Evolutionary conservation across 2,329 filamentous ascomycete species (phyloP).

Genomic region (Chaetomium sp.): DNA sequence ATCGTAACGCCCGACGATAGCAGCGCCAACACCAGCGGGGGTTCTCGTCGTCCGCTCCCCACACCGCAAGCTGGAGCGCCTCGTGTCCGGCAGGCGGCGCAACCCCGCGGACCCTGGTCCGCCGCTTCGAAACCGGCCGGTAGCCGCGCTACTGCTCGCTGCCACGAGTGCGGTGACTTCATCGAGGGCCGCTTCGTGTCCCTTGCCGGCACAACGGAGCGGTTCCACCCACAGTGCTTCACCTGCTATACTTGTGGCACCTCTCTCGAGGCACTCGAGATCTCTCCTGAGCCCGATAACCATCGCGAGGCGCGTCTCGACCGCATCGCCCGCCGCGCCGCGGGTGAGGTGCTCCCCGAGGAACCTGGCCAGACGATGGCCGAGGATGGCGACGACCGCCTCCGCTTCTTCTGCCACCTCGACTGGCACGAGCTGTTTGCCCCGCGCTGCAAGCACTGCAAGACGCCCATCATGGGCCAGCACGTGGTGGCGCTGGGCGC

Average conservation of each 20-base stretch:
- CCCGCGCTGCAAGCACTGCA: constrained; percentile 92
- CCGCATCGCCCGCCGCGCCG: constrained; percentile 65
- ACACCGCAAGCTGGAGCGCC: constrained; percentile 45
- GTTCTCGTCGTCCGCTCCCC: constrained; percentile 51
- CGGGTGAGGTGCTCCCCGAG: constrained; percentile 62
- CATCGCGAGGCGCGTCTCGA: constrained; percentile 71
- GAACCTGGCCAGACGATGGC: constrained; percentile 64
- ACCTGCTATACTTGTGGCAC: constrained; percentile 85
- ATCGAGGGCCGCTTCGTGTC: constrained; percentile 91
- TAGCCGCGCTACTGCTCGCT: constrained; percentile 67
- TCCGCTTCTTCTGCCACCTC: constrained; percentile 95
- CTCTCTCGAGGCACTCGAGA: constrained; percentile 89
- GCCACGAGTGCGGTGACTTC: constrained; percentile 78
- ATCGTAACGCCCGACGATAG: constrained; percentile 52
- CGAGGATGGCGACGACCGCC: constrained; percentile 71
- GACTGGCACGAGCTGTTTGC: constrained; percentile 96
- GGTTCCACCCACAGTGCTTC: constrained; percentile 95
- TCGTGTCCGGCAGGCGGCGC: constrained; percentile 42
- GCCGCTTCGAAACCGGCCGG: constrained; percentile 50
- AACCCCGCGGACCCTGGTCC: constrained; percentile 60
- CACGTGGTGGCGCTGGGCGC: constrained; percentile 89
- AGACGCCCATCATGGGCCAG: constrained; percentile 93
- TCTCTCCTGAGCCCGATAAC: constrained; percentile 84
- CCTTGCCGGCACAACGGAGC: constrained; percentile 68
- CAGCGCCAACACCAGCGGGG: constrained; percentile 28